These are phyloP conservation scores for Coniochaeta sp. DNA, from an alignment of 2,329 filamentous ascomycete species.

Conservation along the genomic window DNA sequence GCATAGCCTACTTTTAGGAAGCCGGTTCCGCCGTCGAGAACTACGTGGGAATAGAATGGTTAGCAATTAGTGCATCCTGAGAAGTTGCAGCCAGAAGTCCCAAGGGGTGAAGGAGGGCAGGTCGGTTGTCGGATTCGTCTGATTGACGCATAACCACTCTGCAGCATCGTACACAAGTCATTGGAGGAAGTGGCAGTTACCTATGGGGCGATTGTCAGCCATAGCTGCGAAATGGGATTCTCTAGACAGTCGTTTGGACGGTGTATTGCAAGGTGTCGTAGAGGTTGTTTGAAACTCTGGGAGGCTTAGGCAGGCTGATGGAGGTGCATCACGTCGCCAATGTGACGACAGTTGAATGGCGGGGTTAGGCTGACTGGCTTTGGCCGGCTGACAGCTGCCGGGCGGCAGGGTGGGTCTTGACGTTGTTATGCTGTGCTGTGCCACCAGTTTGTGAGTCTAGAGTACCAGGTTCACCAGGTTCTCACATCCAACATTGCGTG, in stretches of 20 bases:
- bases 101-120: background rate
- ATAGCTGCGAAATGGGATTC: background rate
- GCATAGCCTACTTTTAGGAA: constrained; percentile 99
- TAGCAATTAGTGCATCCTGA: constrained; percentile 10
- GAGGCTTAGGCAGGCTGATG: background rate
- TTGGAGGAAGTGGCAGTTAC: constrained; percentile 1
- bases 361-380: background rate
- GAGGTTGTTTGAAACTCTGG: background rate
- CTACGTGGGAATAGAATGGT: constrained; percentile 37
- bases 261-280: background rate
- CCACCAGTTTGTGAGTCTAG: no score
- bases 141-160: background rate
- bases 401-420: background rate
- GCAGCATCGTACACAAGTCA: background rate
- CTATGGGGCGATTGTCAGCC: background rate
- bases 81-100: background rate
- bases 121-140: background rate
- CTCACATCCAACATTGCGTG: no score
- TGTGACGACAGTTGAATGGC: background rate
- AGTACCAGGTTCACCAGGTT: no score
- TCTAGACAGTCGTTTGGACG: background rate
- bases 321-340: background rate
- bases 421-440: no score
- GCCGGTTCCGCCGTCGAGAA: constrained; percentile 98
- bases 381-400: background rate